Evolutionary conservation across 75 land plant species (phyloP).

Genomic region (Adiantum capillusveneris): DNA sequence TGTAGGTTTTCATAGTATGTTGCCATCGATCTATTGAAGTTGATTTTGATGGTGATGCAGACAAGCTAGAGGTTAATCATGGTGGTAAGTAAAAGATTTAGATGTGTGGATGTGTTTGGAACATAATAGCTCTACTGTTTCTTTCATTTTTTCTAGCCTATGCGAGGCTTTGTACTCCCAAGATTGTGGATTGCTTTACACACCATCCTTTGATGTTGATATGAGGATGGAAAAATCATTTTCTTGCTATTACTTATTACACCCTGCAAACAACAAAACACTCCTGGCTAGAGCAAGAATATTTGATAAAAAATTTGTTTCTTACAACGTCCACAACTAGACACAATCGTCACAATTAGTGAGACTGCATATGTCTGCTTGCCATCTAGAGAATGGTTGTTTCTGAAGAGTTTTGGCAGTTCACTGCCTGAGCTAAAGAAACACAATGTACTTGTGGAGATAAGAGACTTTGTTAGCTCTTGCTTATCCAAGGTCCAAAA

Average conservation of each 20-base stretch:
- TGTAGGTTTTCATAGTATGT: conserved; percentile 41
- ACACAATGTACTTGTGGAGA: conserved; percentile 21
- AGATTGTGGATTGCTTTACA: conserved; percentile 61
- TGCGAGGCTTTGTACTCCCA: conserved; percentile 37
- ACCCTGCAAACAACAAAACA: conserved; percentile 44
- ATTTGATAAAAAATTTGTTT: too few species aligned
- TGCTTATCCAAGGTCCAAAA: conserved; percentile 40
- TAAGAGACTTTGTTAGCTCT: conserved; percentile 31
- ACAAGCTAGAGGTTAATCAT: conserved; percentile 36
- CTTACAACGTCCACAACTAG: too few species aligned
- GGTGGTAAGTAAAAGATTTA: conserved; percentile 51
- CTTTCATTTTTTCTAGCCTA: conserved; percentile 53
- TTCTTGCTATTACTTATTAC: conserved; percentile 61
- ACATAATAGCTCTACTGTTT: conserved; percentile 6
- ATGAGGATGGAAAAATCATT: conserved; percentile 28
- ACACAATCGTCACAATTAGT: too few species aligned
- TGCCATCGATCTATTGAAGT: conserved; percentile 39
- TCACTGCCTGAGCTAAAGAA: conserved; percentile 14
- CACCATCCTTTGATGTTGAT: conserved; percentile 47
- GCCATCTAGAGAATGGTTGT: conserved; percentile 53
- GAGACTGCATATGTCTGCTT: too few species aligned
- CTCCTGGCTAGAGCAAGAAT: conserved; percentile 59
- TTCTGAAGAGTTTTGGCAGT: conserved; percentile 49
- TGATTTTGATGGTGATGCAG: conserved; percentile 41
- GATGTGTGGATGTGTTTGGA: too few species aligned